Percentiles rank a stretch among this genome's conserved stretches.
phyloP scores from a whole-genome alignment of 177 flowering plant species.

The Tripterygium wilfordii region DNA sequence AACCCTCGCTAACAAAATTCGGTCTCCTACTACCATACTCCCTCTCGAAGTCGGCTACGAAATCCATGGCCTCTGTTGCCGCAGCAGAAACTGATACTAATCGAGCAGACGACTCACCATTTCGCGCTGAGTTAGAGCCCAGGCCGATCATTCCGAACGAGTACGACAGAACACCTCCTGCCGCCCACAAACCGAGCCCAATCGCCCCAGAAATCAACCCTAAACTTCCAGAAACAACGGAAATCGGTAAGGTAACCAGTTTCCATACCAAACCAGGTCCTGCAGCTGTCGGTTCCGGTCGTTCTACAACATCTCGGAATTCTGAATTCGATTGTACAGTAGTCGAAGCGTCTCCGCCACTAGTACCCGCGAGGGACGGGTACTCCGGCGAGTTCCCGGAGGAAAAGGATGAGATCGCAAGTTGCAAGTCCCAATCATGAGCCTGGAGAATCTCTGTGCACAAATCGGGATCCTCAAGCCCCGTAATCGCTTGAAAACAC shows the following conservation, averaged over 20 bases:
- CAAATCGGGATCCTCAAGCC: constrained; percentile 72
- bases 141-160: constrained; percentile 59
- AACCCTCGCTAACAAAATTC: constrained; percentile 67
- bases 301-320: constrained; percentile 2
- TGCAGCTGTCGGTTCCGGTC: constrained; percentile 4
- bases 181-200: constrained; percentile 87
- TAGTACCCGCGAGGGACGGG: no score
- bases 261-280: constrained; percentile 83
- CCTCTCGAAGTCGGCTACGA: constrained; percentile 64
- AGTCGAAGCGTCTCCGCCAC: no score
- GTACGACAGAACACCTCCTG: constrained; percentile 71
- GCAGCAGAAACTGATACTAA: constrained; percentile 52
- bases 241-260: constrained; percentile 67
- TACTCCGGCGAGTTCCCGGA: no score
- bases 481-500: constrained; percentile 91
- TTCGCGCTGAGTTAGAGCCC: constrained; percentile 23
- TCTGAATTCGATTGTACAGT: neutral
- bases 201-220: constrained; percentile 90
- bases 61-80: constrained; percentile 61
- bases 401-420: constrained; percentile 76
- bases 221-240: constrained; percentile 73
- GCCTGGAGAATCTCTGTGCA: constrained; percentile 87
- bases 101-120: constrained; percentile 34
- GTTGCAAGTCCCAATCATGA: constrained; percentile 93
- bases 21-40: constrained; percentile 67